phyloP scores from a whole-genome alignment of 768 basidiomycete genomes.

The Sporobolomyces pararoseus region DNA sequence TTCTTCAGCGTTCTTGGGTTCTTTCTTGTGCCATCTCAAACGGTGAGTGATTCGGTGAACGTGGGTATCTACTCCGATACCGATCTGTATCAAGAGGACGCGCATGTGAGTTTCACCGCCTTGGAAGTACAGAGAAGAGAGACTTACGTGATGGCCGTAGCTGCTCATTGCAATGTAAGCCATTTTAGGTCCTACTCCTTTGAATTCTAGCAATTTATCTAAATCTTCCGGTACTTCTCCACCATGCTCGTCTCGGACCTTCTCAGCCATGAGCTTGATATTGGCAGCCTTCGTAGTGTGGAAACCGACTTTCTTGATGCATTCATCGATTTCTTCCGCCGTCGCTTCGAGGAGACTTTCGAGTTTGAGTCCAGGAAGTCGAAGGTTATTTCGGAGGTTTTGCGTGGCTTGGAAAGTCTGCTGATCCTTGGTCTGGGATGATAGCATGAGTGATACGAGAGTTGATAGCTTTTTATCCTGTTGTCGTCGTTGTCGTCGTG shows the following conservation, averaged over 20 bases:
- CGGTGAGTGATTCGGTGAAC: constrained; percentile 89
- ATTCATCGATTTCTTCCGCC: constrained; percentile 55
- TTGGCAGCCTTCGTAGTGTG: constrained; percentile 36
- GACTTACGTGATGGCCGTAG: constrained; percentile 31
- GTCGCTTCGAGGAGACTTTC: constrained; percentile 65
- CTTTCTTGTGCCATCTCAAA: constrained; percentile 82
- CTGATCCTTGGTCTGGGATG: constrained; percentile 76
- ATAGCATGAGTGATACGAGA: constrained; percentile 88
- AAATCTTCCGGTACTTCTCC: constrained; percentile 71
- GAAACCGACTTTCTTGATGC: constrained; percentile 44
- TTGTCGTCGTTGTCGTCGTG: background rate
- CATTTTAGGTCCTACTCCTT: constrained; percentile 96
- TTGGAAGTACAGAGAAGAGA: background rate
- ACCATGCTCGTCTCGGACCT: constrained; percentile 65
- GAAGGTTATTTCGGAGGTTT: constrained; percentile 68
- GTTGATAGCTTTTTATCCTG: constrained; percentile 58
- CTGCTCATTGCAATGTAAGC: constrained; percentile 57
- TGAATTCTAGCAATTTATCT: constrained; percentile 78
- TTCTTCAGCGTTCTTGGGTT: constrained; percentile 80
- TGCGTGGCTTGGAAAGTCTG: constrained; percentile 63
- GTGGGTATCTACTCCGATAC: constrained; percentile 94
- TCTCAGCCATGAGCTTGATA: constrained; percentile 29
- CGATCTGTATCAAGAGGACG: constrained; percentile 48
- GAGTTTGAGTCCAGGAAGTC: constrained; percentile 68
- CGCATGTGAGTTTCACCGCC: background rate